These are phyloP conservation scores for Fusarium sp. DNA, from an alignment of 2,329 filamentous ascomycete genomes.

Conservation along the genomic window DNA sequence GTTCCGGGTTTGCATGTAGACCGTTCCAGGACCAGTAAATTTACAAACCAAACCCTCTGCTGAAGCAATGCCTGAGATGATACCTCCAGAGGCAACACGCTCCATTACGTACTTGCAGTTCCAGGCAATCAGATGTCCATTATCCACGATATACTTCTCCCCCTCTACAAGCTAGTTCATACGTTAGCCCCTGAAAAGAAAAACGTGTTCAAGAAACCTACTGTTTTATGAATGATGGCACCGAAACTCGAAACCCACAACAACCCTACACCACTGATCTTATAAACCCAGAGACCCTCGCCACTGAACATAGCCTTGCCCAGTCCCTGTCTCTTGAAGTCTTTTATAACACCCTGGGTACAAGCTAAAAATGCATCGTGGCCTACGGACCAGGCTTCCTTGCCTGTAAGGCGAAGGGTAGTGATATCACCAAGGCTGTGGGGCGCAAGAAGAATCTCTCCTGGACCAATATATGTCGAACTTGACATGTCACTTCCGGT, in stretches of 20 bases:
- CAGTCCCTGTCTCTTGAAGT: conserved; percentile 86
- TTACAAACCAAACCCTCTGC: conserved; percentile 94
- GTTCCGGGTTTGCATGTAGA: conserved; percentile 94
- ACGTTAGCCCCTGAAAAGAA: conserved; percentile 7
- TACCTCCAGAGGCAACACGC: conserved; percentile 87
- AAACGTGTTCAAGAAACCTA: conserved; percentile 56
- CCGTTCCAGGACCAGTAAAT: conserved; percentile 88
- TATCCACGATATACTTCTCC: conserved; percentile 92
- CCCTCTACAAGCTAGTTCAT: conserved; percentile 63
- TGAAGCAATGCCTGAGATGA: conserved; percentile 86
- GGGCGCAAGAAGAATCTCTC: conserved; percentile 87
- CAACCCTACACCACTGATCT: conserved; percentile 81
- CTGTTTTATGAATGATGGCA: conserved; percentile 93
- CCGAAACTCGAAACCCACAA: conserved; percentile 94
- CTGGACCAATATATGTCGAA: conserved; percentile 87
- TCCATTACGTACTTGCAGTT: conserved; percentile 95
- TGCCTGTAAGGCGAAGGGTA: conserved; percentile 76
- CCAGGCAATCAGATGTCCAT: conserved; percentile 95
- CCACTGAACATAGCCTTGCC: conserved; percentile 94
- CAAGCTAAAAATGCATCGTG: conserved; percentile 86
- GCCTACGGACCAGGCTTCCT: conserved; percentile 84
- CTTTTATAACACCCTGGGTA: conserved; percentile 87
- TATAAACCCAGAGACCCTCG: conserved; percentile 91
- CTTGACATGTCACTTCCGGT: conserved; percentile 80
- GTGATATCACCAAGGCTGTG: conserved; percentile 85